Conservation (phyloP, 345 rosid genomes). For the Salix purpurea region DNA sequence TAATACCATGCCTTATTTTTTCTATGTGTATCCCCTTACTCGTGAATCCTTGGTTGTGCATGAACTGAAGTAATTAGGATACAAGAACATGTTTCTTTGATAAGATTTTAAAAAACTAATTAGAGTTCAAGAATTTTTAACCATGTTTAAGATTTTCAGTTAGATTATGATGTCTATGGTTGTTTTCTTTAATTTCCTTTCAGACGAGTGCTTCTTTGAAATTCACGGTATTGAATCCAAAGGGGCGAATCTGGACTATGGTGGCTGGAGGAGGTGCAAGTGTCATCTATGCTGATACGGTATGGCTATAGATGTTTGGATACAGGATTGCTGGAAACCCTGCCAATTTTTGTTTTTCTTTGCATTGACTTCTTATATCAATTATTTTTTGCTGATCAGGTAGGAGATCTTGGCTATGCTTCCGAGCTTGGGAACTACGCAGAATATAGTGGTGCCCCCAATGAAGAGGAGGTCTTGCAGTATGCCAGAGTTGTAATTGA, state of each 20-base stretch:
- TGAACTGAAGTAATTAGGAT: background rate
- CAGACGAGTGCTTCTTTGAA: constrained; percentile 98
- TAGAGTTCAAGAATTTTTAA: background rate
- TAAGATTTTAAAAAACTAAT: background rate
- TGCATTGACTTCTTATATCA: background rate
- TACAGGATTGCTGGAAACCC: background rate
- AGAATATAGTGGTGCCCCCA: constrained; percentile 96
- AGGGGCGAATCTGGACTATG: constrained; percentile 92
- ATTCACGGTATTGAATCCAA: constrained; percentile 90
- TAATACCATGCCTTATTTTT: background rate
- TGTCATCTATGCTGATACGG: constrained; percentile 93
- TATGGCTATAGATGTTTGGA: constrained; percentile 26
- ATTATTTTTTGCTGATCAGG: constrained; percentile 35
- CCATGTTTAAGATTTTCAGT: background rate
- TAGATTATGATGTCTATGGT: background rate
- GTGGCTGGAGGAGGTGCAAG: constrained; percentile 99
- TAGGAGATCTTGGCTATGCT: constrained; percentile 94
- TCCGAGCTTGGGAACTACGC: constrained; percentile 90
- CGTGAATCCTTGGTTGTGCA: background rate
- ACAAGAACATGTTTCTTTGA: background rate
- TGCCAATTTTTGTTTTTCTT: background rate
- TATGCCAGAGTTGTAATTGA: constrained; percentile 98
- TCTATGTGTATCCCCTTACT: background rate
- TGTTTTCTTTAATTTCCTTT: constrained; percentile 13
- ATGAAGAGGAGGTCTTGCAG: constrained; percentile 94